phyloP scores from a whole-genome alignment of 2,329 filamentous ascomycete species.

The Neophaeococcomyces aloes region DNA sequence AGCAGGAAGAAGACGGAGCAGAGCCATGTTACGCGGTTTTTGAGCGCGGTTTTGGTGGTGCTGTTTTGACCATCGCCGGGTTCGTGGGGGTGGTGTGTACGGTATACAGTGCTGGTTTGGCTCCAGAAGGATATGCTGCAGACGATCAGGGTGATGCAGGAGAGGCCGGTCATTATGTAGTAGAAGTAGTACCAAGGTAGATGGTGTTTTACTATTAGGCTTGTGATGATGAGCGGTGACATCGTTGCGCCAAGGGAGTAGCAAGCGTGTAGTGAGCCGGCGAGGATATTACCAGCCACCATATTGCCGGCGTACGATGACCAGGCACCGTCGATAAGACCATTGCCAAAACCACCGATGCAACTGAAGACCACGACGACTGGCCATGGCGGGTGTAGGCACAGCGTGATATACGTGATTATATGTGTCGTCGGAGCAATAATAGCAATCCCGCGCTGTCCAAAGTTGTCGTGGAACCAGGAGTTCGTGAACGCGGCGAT shows the following conservation, averaged over 20 bases:
- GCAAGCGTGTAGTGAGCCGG: constrained; percentile 60
- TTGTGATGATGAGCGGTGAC: constrained; percentile 59
- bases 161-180: constrained; percentile 55
- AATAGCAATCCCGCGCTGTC: constrained; percentile 63
- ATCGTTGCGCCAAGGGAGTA: constrained; percentile 63
- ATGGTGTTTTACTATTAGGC: constrained; percentile 52
- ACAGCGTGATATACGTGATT: constrained; percentile 29
- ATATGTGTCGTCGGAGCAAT: constrained; percentile 36
- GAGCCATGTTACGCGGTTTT: constrained; percentile 54
- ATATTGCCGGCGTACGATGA: constrained; percentile 60
- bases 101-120: constrained; percentile 49
- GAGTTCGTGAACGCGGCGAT: constrained; percentile 37
- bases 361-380: constrained; percentile 32
- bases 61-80: constrained; percentile 28
- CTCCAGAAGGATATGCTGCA: constrained; percentile 52
- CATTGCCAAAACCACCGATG: constrained; percentile 34
- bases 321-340: constrained; percentile 44
- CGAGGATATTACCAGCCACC: constrained; percentile 60
- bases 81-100: constrained; percentile 34
- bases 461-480: constrained; percentile 35
- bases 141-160: constrained; percentile 45
- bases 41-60: constrained; percentile 26
- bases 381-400: constrained; percentile 33
- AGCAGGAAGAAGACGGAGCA: constrained; percentile 59
- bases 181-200: constrained; percentile 61